Percentiles rank a stretch among this genome's conserved stretches.
phyloP scores from a whole-genome alignment of 805 yeast genomes.

The Saturnispora ahearnii region DNA sequence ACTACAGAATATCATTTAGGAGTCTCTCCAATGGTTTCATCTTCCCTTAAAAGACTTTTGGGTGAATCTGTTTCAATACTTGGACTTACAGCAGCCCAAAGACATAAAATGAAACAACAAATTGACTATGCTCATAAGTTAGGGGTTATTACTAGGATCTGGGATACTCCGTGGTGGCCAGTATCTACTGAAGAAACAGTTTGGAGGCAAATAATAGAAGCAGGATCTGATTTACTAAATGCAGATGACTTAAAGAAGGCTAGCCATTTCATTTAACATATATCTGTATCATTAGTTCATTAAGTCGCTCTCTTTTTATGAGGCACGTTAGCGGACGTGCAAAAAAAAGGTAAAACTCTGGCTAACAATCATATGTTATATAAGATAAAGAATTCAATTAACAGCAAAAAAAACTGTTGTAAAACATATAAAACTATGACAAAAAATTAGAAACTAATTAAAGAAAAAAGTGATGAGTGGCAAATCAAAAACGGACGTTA shows the following conservation, averaged over 20 bases:
- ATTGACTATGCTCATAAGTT: conserved; percentile 39
- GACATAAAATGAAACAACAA: conserved; percentile 18
- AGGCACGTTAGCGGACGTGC: too few species aligned
- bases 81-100: conserved; percentile 31
- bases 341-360: neutral
- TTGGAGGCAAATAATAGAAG: conserved; percentile 39
- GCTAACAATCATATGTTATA: too few species aligned
- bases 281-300: neutral
- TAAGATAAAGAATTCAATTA: too few species aligned
- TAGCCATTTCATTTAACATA: neutral
- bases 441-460: too few species aligned
- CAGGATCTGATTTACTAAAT: conserved; percentile 51
- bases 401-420: too few species aligned
- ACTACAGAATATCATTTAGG: conserved; percentile 9
- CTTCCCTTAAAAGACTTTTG: conserved; percentile 20
- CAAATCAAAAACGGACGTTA: conserved; percentile 10
- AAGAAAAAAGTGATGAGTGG: too few species aligned
- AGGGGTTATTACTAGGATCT: conserved; percentile 50
- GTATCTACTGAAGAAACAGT: conserved; percentile 32
- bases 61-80: conserved; percentile 14
- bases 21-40: conserved; percentile 31
- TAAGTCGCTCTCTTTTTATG: too few species aligned
- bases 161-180: conserved; percentile 74
- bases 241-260: conserved; percentile 45
- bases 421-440: too few species aligned